Percentiles rank a stretch among this genome's conserved stretches.
phyloP scores from a whole-genome alignment of 192 early-diverging fungal genomes.

The Coemansia sp. region DNA sequence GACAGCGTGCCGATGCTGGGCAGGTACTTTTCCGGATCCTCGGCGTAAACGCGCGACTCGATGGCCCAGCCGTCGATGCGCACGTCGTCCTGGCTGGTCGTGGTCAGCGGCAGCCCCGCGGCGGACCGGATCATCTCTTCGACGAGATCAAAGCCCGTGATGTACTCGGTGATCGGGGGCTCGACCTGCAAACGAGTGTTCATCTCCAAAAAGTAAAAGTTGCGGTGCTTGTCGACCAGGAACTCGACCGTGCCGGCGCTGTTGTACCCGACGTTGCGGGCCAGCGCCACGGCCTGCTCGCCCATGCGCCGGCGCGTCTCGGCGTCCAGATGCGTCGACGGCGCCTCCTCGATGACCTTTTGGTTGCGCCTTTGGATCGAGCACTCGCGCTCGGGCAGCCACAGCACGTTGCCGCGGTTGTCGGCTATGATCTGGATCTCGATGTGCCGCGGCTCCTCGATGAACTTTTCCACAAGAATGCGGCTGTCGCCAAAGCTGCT shows the following conservation, averaged over 20 bases:
- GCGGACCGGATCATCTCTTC: slow-evolving; percentile 95
- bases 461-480: slow-evolving; percentile 88
- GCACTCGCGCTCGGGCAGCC: slow-evolving; percentile 88
- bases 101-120: slow-evolving; percentile 66
- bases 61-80: slow-evolving; percentile 86
- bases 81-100: slow-evolving; percentile 71
- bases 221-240: slow-evolving; percentile 64
- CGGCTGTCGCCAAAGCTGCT: slow-evolving; percentile 87
- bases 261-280: slow-evolving; percentile 69
- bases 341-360: slow-evolving; percentile 83
- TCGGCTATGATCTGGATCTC: slow-evolving; percentile 73
- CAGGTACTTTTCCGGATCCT: slow-evolving; percentile 90
- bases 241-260: slow-evolving; percentile 81
- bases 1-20: slow-evolving; percentile 86
- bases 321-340: slow-evolving; percentile 65
- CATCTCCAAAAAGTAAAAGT: slow-evolving; percentile 82
- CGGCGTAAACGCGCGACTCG: slow-evolving; percentile 95
- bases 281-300: slow-evolving; percentile 71
- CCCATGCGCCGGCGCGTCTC: slow-evolving; percentile 70
- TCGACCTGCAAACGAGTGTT: slow-evolving; percentile 80
- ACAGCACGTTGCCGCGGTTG: slow-evolving; percentile 68
- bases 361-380: slow-evolving; percentile 81
- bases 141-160: slow-evolving; percentile 86
- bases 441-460: slow-evolving; percentile 78
- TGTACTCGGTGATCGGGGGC: slow-evolving; percentile 76